Conservation (phyloP, 441 rosid genomes). For the Populus hybrid region DNA sequence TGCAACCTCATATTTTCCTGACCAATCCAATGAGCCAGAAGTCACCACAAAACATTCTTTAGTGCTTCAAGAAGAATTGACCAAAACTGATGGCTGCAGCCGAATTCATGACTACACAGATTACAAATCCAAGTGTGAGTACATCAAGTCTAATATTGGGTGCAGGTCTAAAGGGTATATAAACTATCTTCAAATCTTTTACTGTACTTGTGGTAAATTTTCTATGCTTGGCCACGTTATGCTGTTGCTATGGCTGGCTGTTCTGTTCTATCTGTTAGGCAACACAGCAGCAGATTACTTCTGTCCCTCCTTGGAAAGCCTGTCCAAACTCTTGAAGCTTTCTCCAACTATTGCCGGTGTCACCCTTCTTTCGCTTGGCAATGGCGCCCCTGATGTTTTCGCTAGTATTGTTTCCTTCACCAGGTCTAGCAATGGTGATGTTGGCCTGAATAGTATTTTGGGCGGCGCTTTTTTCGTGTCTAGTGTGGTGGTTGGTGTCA, state of each 20-base stretch:
- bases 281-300: slow-evolving; percentile 83
- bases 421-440: slow-evolving; percentile 54
- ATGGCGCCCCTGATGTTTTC: slow-evolving; percentile 89
- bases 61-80: slow-evolving; percentile 1
- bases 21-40: slow-evolving; percentile 13
- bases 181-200: slow-evolving; percentile 75
- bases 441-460: slow-evolving; percentile 72
- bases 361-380: slow-evolving; percentile 86
- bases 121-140: slow-evolving; percentile 50
- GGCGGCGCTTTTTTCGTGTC: slow-evolving; percentile 91
- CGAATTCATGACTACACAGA: slow-evolving; percentile 38
- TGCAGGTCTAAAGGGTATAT: slow-evolving; percentile 80
- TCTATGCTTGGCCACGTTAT: slow-evolving; percentile 51
- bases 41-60: slow-evolving; percentile 4
- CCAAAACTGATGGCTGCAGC: slow-evolving; percentile 27
- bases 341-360: slow-evolving; percentile 86
- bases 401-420: slow-evolving; percentile 82
- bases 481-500: slow-evolving; percentile 75
- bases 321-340: slow-evolving; percentile 67
- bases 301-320: slow-evolving; percentile 72
- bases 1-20: slow-evolving; percentile 21
- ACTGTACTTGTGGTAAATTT: slow-evolving; percentile 55
- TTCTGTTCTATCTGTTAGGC: slow-evolving; percentile 76
- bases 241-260: slow-evolving; percentile 58
- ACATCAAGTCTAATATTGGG: slow-evolving; percentile 42